Percentiles rank a stretch among this genome's conserved stretches.
These are phyloP conservation scores for Arachis hypogaea DNA, from an alignment of 306 rosid genomes.

Conservation along the genomic window DNA sequence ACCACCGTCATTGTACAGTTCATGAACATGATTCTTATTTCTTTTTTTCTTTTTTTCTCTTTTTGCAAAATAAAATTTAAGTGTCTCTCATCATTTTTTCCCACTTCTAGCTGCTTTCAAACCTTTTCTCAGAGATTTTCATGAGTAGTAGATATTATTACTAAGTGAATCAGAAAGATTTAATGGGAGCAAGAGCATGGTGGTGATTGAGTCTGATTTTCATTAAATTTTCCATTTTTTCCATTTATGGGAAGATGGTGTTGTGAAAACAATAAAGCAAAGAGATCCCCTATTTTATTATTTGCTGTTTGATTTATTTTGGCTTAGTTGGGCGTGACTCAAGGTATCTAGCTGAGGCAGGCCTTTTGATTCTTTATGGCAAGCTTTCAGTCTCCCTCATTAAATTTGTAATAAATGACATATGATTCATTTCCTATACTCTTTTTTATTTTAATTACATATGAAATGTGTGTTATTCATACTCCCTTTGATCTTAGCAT, in stretches of 20 bases:
- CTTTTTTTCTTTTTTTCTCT: slow-evolving; percentile 20
- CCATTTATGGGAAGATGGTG: slow-evolving; percentile 34
- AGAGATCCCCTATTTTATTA: slow-evolving; percentile 50
- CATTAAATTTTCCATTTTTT: slow-evolving; percentile 33
- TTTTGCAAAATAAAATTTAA: slow-evolving; percentile 28
- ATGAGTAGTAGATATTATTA: slow-evolving; percentile 34
- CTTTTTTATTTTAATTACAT: neutral
- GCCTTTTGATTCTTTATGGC: slow-evolving; percentile 41
- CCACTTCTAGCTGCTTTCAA: slow-evolving; percentile 31
- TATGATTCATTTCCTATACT: slow-evolving; percentile 33
- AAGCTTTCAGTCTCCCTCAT: slow-evolving; percentile 48
- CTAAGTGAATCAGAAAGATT: slow-evolving; percentile 24
- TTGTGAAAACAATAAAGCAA: slow-evolving; percentile 36
- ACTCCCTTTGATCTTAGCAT: too few species aligned
- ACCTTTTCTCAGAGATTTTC: slow-evolving; percentile 39
- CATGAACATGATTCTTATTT: slow-evolving; percentile 41
- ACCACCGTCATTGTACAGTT: slow-evolving; percentile 58
- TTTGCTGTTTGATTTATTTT: slow-evolving; percentile 43
- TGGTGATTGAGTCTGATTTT: slow-evolving; percentile 42
- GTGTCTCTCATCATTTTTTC: neutral
- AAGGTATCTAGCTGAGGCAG: slow-evolving; percentile 53
- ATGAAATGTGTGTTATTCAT: too few species aligned
- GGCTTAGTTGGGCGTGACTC: slow-evolving; percentile 60
- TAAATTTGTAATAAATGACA: slow-evolving; percentile 52
- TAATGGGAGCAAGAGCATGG: slow-evolving; percentile 39